These are phyloP conservation scores for Fraxinus sp. DNA, from an alignment of 305 asterid genomes.

Conservation along the genomic window DNA sequence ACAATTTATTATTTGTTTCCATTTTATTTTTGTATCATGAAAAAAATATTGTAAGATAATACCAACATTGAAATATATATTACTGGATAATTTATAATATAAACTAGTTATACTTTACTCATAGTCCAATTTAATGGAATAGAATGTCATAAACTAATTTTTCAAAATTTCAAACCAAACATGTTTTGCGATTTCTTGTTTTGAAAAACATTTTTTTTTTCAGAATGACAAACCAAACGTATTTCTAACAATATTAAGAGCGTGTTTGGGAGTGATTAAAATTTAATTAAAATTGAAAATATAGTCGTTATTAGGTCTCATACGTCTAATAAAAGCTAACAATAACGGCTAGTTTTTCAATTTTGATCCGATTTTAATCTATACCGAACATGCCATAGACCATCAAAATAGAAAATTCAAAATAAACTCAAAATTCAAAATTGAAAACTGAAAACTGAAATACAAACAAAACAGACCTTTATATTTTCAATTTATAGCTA, in stretches of 20 bases:
- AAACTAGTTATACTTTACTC: not conserved
- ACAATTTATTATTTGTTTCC: not conserved
- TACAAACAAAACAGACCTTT: too few species aligned
- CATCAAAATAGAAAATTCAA: not conserved
- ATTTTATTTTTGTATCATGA: too few species aligned
- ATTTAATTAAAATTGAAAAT: too few species aligned
- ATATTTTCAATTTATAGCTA: not conserved
- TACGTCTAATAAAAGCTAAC: too few species aligned
- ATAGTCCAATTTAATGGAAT: not conserved
- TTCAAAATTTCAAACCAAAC: not conserved
- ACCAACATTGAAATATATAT: too few species aligned
- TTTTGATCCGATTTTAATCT: too few species aligned
- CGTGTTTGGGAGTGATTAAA: too few species aligned
- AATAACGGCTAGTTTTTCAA: too few species aligned
- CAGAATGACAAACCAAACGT: not conserved
- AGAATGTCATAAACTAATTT: not conserved
- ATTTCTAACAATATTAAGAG: too few species aligned
- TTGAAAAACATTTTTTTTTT: not conserved
- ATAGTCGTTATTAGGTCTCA: too few species aligned
- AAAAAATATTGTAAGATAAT: not conserved
- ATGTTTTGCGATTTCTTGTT: not conserved
- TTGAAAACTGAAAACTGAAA: too few species aligned
- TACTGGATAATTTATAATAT: not conserved
- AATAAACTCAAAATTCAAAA: not conserved
- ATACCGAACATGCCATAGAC: too few species aligned